A percentile compares a stretch with the other conserved stretches of the same genome.
Evolutionary conservation across 768 basidiomycete species (phyloP).

Genomic region (Leccinum broughii): DNA sequence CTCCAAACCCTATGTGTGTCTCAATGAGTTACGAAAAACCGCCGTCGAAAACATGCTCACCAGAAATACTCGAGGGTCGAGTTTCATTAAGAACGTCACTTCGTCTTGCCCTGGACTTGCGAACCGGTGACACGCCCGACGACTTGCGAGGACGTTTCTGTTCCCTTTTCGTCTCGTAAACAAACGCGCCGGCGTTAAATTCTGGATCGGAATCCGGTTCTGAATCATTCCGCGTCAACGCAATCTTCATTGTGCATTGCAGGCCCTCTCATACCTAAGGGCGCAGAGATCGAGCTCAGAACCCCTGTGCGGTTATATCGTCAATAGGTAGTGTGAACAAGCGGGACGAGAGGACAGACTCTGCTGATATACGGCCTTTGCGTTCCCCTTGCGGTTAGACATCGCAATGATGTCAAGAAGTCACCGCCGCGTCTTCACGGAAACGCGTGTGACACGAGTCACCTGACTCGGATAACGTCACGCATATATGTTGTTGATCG

Average conservation of each 20-base stretch:
- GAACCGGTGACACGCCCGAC: conserved; percentile 14
- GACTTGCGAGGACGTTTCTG: conserved; percentile 20
- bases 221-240: conserved; percentile 3
- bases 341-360: conserved; percentile 11
- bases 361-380: conserved; percentile 19
- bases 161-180: conserved; percentile 31
- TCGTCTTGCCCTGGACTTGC: conserved; percentile 19
- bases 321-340: background rate
- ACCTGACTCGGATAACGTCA: conserved; percentile 11
- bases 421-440: background rate
- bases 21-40: background rate
- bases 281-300: conserved; percentile 34
- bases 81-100: conserved; percentile 6
- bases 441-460: conserved; percentile 18
- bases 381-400: conserved; percentile 17
- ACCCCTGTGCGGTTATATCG: conserved; percentile 14
- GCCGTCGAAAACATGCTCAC: conserved; percentile 12
- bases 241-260: background rate
- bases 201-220: conserved; percentile 37
- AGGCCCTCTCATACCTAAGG: conserved; percentile 30
- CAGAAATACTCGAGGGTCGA: conserved; percentile 5
- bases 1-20: conserved; percentile 1
- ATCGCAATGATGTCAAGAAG: conserved; percentile 11
- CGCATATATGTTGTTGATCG: conserved; percentile 13
- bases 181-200: conserved; percentile 31